These are phyloP conservation scores for Dalbergia cultrata DNA, from an alignment of 306 rosid species.

Conservation along the genomic window DNA sequence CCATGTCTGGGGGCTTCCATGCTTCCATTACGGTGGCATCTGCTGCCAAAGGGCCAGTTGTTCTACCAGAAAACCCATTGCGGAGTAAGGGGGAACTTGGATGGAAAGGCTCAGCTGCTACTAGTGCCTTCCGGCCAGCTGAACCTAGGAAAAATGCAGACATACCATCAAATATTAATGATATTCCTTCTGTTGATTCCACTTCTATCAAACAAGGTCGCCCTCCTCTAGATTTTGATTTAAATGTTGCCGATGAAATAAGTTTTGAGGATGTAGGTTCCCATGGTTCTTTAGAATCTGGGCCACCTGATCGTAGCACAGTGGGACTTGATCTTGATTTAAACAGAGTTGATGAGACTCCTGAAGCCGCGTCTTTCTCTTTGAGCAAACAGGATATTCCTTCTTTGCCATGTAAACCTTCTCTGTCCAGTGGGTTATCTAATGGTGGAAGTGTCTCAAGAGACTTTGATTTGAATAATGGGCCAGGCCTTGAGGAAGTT, in stretches of 20 bases:
- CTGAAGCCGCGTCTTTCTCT: conserved; percentile 63
- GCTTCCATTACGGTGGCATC: conserved; percentile 86
- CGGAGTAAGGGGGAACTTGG: conserved; percentile 81
- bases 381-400: conserved; percentile 66
- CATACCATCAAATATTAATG: conserved; percentile 48
- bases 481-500: conserved; percentile 87
- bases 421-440: conserved; percentile 69
- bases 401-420: conserved; percentile 59
- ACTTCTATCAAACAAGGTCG: conserved; percentile 65
- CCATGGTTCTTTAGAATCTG: conserved; percentile 56
- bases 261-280: conserved; percentile 71
- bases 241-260: conserved; percentile 80
- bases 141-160: conserved; percentile 85
- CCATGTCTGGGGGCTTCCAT: conserved; percentile 72
- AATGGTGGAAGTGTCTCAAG: conserved; percentile 73
- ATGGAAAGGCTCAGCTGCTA: conserved; percentile 98
- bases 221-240: conserved; percentile 83
- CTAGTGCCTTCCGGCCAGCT: conserved; percentile 96
- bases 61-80: conserved; percentile 77
- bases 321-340: conserved; percentile 93
- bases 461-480: conserved; percentile 94
- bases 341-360: conserved; percentile 77
- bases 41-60: conserved; percentile 88
- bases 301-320: conserved; percentile 61
- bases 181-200: conserved; percentile 53